Evolutionary conservation across 164 flowering plant species (phyloP).

Genomic region (Umbellularia californica): DNA sequence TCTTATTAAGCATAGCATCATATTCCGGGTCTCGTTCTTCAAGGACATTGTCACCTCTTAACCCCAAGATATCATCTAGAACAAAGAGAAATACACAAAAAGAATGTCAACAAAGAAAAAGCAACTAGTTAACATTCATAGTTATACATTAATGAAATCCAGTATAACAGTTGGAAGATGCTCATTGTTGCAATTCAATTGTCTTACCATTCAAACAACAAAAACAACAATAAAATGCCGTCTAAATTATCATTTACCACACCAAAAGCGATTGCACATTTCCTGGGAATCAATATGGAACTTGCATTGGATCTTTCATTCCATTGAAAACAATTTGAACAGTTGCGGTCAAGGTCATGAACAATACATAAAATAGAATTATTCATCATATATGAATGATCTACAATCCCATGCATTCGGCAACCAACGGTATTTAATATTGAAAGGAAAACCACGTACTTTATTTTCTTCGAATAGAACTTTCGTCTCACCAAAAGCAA

Average conservation of each 20-base stretch:
- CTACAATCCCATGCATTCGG: background rate
- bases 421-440: background rate
- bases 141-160: background rate
- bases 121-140: background rate
- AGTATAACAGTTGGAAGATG: background rate
- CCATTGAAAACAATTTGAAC: background rate
- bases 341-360: background rate
- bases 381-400: background rate
- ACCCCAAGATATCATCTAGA: constrained; percentile 31
- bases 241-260: too few species aligned
- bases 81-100: constrained; percentile 6
- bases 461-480: background rate
- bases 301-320: too few species aligned
- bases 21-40: constrained; percentile 68
- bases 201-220: too few species aligned
- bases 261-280: too few species aligned
- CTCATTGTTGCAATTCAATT: too few species aligned
- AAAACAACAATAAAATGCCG: too few species aligned
- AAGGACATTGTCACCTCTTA: constrained; percentile 41
- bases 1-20: constrained; percentile 81
- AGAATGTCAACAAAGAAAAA: too few species aligned
- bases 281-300: too few species aligned
- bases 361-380: too few species aligned
- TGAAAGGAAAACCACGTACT: background rate
- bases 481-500: too few species aligned